phyloP scores from a whole-genome alignment of 2,329 filamentous ascomycete genomes.

The Trichoderma sp. region DNA sequence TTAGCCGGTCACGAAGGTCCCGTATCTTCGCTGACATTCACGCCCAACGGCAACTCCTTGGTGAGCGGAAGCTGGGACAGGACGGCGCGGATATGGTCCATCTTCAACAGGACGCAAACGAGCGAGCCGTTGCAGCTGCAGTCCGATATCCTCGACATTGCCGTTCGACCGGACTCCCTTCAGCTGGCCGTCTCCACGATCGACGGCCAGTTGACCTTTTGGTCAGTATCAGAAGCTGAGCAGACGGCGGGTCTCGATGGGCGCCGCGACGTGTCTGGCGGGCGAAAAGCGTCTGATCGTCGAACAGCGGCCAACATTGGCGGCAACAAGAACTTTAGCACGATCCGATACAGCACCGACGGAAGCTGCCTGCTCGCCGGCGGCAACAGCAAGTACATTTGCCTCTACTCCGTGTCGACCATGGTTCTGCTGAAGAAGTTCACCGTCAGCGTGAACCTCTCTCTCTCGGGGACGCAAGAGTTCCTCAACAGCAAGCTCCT shows the following conservation, averaged over 20 bases:
- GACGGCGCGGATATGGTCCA: constrained; percentile 93
- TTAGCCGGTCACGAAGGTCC: constrained; percentile 93
- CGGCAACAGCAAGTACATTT: constrained; percentile 98
- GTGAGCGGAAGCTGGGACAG: constrained; percentile 96
- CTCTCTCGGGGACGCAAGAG: constrained; percentile 92
- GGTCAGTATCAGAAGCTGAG: constrained; percentile 84
- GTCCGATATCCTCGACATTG: constrained; percentile 84
- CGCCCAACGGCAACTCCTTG: constrained; percentile 79
- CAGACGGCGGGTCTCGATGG: constrained; percentile 87
- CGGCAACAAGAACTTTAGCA: constrained; percentile 87
- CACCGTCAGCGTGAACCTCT: constrained; percentile 94
- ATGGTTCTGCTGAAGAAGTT: constrained; percentile 93
- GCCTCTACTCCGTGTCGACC: constrained; percentile 90
- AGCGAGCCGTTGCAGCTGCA: constrained; percentile 92
- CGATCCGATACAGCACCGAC: constrained; percentile 88
- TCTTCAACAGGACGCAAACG: constrained; percentile 91
- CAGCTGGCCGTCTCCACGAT: constrained; percentile 91
- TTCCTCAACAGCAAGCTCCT: constrained; percentile 91
- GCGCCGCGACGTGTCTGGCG: constrained; percentile 88
- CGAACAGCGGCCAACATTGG: constrained; percentile 87
- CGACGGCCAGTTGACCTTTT: constrained; percentile 93
- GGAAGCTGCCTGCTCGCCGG: constrained; percentile 87
- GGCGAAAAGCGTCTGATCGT: constrained; percentile 83
- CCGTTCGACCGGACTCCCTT: constrained; percentile 84
- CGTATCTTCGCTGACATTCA: constrained; percentile 84